phyloP scores from a whole-genome alignment of 495 filamentous ascomycete genomes.

The Tirmania nivea region DNA sequence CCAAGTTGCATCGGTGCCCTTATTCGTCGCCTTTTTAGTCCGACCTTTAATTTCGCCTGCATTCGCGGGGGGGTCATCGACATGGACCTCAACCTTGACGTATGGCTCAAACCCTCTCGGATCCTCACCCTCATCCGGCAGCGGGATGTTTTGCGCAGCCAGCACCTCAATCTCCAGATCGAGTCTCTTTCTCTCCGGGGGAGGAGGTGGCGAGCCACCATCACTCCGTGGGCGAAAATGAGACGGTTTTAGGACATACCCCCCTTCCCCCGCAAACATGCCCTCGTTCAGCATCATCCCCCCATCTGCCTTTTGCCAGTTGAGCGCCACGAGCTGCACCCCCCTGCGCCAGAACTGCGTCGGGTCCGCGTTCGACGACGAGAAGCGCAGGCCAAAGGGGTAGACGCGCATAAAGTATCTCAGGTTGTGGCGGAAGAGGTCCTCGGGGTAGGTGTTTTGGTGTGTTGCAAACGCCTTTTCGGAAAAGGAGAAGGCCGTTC shows the following conservation, averaged over 20 bases:
- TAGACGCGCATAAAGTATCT: conserved; percentile 71
- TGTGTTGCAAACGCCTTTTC: conserved; percentile 56
- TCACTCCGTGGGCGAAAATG: conserved; percentile 31
- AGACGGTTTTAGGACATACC: conserved; percentile 68
- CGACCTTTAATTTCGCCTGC: conserved; percentile 2
- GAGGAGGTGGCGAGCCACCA: conserved; percentile 11
- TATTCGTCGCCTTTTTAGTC: conserved; percentile 1
- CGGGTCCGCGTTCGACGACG: conserved; percentile 71
- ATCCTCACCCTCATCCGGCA: conserved; percentile 31
- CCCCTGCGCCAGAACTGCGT: conserved; percentile 68
- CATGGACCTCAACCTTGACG: conserved; percentile 62
- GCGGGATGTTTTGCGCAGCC: conserved; percentile 35
- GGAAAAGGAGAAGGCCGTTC: conserved; percentile 71
- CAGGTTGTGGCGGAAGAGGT: conserved; percentile 66
- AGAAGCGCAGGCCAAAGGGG: conserved; percentile 59
- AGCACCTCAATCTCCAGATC: conserved; percentile 33
- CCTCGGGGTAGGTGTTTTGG: conserved; percentile 34
- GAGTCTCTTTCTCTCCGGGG: conserved; percentile 23
- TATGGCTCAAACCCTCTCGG: conserved; percentile 49
- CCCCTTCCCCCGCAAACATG: conserved; percentile 63
- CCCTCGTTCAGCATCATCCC: conserved; percentile 92
- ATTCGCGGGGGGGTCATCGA: conserved; percentile 29
- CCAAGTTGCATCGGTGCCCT: conserved; percentile 1
- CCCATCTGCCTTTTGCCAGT: conserved; percentile 80
- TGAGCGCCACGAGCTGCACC: conserved; percentile 78